Base-by-base conservation (phyloP, 83 land plant species). In the Picea abies region DNA sequence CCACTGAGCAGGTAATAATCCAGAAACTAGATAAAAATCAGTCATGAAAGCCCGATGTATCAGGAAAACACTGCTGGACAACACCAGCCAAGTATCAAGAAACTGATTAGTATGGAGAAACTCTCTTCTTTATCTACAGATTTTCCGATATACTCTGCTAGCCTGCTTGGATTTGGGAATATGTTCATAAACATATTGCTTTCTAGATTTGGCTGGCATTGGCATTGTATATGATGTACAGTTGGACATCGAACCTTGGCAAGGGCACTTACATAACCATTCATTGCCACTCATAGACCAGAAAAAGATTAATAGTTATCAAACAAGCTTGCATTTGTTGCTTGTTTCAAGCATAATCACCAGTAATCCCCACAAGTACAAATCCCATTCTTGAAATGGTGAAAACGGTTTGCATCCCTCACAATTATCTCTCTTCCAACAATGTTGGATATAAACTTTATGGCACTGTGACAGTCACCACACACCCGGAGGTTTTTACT, bases 381-480 rank as follows among this genome's bases (percentile, higher is more conserved):
- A 41, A 70, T 19, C 44, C 75, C 75, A 19, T 70, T 20, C 75
- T 70, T 70, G 39, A 70, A 70, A 17, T 70, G 75, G 39, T 70
- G 75, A 70, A 70, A 70, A 70, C 75, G 75, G 44, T 39, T 70
- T 32, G 44, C 75, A 37, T 70, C 75, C 44, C 75, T 70, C 49
- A 70, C 44, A 70, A 70, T 70, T 39, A 70, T 70, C 75, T 70
- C 75, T 70, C 75, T 37, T 8, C 37, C 75, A 70, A 70, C 75
- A 70, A 70, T 70, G 44, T 70, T 70, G 44, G 75, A 70, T 29
- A 70, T 70, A 35, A 70, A 70, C 37, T 70, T 70, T 37, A 41
- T 70, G 47, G 44, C 47, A 70, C 44, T 70, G 49, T 35, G 75
- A 70, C 75, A 70, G 8, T 70, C 75, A 37, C 75, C 75, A 70